Evolutionary conservation across 2,329 filamentous ascomycete genomes (phyloP), one percentile per base, ranked within the genome.

Genomic region (Aspergillus versicolor): DNA sequence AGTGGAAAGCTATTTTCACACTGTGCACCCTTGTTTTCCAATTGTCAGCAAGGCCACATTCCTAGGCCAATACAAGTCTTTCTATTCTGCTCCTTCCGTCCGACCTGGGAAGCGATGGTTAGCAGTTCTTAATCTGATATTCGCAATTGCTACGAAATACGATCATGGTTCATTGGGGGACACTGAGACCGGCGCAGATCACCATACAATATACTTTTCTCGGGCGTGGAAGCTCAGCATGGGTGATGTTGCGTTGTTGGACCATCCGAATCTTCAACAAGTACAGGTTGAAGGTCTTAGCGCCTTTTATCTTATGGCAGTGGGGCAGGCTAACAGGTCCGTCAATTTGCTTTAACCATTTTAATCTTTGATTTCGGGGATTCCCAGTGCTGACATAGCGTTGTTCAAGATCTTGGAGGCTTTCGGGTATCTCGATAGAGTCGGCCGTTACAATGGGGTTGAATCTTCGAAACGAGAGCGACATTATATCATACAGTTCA

Each of bases 261-360:
- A 74, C 45, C 72, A 75, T 52, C 73, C 74, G 5, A 75, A 77
- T 58, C 63, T 78, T 37, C 75, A 78, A 59, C 74, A 77, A 56
- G 73, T 77, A 24, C 77, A 79, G 59, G 68, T 79, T 7, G 69
- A 76, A 50, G 73, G 73, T 1, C 59, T 79, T 40, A 69, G 70
- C 40, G 70, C 74, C 12, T 75, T 77, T 38, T 78, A 77, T 57
- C 66, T 79, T 5, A 47, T 77, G 46, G 68, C 71, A 19, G 68
- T 67, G 32, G 71, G 73, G 5, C 76, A 79, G 60, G 67, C 76
- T n/a, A 79, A 79, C 52, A 66, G 75, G 76, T 77, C 56, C 12
- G 19, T 19, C 40, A 40, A 37, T n/a, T n/a, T 44, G 38, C 56
- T 21, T 17, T 21, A 5, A 32, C 7, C 8, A 49, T 11, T 17